Evolutionary conservation across 495 filamentous ascomycete species (phyloP).

Genomic region (Lasiosphaeria miniovina): DNA sequence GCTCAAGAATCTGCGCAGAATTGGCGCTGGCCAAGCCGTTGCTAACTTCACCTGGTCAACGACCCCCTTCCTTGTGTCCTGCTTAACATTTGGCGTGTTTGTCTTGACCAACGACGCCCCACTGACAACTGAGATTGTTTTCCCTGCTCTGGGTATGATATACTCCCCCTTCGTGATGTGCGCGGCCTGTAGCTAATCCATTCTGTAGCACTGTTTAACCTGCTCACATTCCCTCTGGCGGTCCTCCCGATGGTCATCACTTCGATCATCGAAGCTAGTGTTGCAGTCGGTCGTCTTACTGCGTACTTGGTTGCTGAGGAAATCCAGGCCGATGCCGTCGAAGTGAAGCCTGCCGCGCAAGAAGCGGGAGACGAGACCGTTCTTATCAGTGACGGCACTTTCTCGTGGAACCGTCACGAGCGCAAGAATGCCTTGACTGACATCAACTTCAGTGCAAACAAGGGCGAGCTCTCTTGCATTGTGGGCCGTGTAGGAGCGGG

Average conservation of each 20-base stretch:
- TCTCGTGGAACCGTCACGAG: slow-evolving; percentile 89
- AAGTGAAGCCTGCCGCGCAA: slow-evolving; percentile 60
- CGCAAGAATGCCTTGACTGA: slow-evolving; percentile 52
- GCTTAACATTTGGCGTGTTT: slow-evolving; percentile 93
- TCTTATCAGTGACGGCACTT: slow-evolving; percentile 75
- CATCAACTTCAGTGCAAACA: slow-evolving; percentile 81
- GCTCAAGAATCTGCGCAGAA: slow-evolving; percentile 90
- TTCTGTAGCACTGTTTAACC: slow-evolving; percentile 68
- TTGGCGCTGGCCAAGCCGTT: slow-evolving; percentile 87
- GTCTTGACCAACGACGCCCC: slow-evolving; percentile 77
- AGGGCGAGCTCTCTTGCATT: slow-evolving; percentile 88
- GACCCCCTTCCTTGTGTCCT: slow-evolving; percentile 98
- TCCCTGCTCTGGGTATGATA: slow-evolving; percentile 65
- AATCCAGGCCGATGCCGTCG: slow-evolving; percentile 79
- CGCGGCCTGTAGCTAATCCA: slow-evolving; percentile 11
- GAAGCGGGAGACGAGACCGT: slow-evolving; percentile 82
- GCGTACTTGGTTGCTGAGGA: slow-evolving; percentile 86
- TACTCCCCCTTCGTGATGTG: slow-evolving; percentile 16
- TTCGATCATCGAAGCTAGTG: slow-evolving; percentile 90
- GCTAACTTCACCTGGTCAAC: slow-evolving; percentile 99
- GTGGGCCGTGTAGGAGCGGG: slow-evolving; percentile 93
- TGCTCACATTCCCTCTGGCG: slow-evolving; percentile 91
- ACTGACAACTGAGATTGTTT: slow-evolving; percentile 90
- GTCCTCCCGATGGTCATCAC: slow-evolving; percentile 98
- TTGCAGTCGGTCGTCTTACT: slow-evolving; percentile 83